phyloP scores from a whole-genome alignment of 768 basidiomycete genomes.

The Trametes cubensis region DNA sequence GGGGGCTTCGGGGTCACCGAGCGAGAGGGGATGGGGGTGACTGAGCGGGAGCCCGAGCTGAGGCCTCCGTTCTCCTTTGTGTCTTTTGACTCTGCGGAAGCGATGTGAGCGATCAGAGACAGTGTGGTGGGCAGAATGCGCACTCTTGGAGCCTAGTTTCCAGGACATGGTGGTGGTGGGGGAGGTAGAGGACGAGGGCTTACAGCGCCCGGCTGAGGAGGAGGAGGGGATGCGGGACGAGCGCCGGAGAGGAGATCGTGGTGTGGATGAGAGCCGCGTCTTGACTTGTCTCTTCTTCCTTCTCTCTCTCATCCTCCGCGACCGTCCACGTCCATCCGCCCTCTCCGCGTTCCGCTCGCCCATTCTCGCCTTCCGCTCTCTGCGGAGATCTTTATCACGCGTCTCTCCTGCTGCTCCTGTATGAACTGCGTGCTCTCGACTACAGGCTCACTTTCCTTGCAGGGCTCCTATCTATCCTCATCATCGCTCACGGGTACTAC shows the following conservation, averaged over 20 bases:
- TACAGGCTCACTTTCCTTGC: background rate
- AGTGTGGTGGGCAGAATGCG: constrained; percentile 3
- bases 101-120: constrained; percentile 1
- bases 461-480: constrained; percentile 4
- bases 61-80: constrained; percentile 59
- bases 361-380: too few relatives aligned
- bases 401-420: background rate
- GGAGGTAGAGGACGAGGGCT: background rate
- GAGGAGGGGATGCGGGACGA: constrained; percentile 5
- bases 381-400: constrained; percentile 14
- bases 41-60: constrained; percentile 66
- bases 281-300: background rate
- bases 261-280: background rate
- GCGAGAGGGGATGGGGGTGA: constrained; percentile 79
- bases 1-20: constrained; percentile 71
- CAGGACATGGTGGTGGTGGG: constrained; percentile 27
- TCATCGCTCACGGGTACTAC: background rate
- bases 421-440: background rate
- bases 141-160: constrained; percentile 37
- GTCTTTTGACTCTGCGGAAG: constrained; percentile 63
- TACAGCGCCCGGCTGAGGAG: background rate
- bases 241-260: constrained; percentile 5
- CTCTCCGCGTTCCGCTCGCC: background rate
- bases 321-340: background rate
- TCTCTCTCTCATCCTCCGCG: background rate